A percentile compares a stretch with the other conserved stretches of the same genome.
Evolutionary conservation across 2,329 filamentous ascomycete genomes (phyloP).

Genomic region (Polytolypa hystricis): DNA sequence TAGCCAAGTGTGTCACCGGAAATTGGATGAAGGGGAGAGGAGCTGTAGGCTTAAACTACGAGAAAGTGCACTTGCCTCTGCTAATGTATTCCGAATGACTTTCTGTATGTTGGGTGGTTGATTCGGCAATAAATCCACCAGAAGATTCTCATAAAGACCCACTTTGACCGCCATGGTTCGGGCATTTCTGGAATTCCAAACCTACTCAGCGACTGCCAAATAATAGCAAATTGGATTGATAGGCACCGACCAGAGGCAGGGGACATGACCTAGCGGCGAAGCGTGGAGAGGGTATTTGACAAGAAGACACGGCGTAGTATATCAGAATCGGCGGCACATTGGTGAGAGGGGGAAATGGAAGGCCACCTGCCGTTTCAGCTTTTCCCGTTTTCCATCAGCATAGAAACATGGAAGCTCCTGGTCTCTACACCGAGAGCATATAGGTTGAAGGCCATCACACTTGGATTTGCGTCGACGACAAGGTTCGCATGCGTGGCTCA

Average conservation of each 20-base stretch:
- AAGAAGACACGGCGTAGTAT: too few relatives aligned
- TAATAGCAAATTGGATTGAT: too few relatives aligned
- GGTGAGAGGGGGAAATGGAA: constrained; percentile 6
- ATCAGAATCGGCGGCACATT: constrained; percentile 1
- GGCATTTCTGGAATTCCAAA: constrained; percentile 9
- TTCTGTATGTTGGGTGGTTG: constrained; percentile 11
- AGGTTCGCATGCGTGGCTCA: constrained; percentile 22
- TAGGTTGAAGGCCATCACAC: constrained; percentile 24
- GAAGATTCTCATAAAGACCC: constrained; percentile 11
- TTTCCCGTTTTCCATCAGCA: constrained; percentile 25
- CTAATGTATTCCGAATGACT: constrained; percentile 10
- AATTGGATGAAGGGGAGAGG: neutral
- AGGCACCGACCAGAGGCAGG: too few relatives aligned
- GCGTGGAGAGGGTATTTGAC: too few relatives aligned
- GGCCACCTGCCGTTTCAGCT: constrained; percentile 17
- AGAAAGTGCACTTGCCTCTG: constrained; percentile 9
- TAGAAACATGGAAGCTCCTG: constrained; percentile 22
- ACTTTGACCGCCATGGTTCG: constrained; percentile 13
- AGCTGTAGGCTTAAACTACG: neutral
- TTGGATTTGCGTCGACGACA: constrained; percentile 28
- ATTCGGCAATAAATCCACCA: constrained; percentile 9
- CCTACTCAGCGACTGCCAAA: too few relatives aligned
- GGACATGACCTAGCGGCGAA: too few relatives aligned
- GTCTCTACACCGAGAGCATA: constrained; percentile 23
- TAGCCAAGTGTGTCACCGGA: neutral